Evolutionary conservation across 441 rosid species (phyloP).

Genomic region (Arabidopsis hybrid): DNA sequence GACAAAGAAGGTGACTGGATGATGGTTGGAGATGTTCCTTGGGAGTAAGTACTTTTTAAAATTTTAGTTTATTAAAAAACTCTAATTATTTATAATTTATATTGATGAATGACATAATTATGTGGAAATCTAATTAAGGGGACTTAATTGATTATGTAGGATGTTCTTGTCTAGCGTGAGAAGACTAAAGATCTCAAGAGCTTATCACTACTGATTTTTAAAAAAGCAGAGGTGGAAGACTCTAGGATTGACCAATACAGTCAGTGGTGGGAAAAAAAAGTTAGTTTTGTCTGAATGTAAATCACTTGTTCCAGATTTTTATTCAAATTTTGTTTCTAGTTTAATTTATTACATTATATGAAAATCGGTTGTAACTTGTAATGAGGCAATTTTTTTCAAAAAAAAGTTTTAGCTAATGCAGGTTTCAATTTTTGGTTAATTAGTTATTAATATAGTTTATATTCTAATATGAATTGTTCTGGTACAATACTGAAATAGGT

Average conservation of each 20-base stretch:
- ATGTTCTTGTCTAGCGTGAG: conserved; percentile 88
- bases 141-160: conserved; percentile 48
- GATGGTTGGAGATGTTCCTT: conserved; percentile 99
- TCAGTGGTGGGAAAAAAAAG: conserved; percentile 23
- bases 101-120: conserved; percentile 7
- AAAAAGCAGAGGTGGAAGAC: conserved; percentile 19
- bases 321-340: conserved; percentile 36
- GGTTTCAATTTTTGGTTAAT: background rate
- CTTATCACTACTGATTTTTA: conserved; percentile 40
- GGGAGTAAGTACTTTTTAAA: conserved; percentile 75
- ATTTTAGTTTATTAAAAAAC: background rate
- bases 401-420: background rate
- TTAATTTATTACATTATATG: conserved; percentile 14
- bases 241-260: conserved; percentile 43
- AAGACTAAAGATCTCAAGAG: conserved; percentile 92
- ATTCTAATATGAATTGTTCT: background rate
- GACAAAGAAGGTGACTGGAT: conserved; percentile 98
- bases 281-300: conserved; percentile 46
- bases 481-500: background rate
- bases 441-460: background rate
- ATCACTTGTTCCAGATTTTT: conserved; percentile 39
- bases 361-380: conserved; percentile 37
- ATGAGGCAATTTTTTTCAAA: background rate
- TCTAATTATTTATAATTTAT: background rate
- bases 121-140: background rate